Conservation (phyloP, 192 early-diverging fungal genomes). For the Gigaspora rosea region DNA sequence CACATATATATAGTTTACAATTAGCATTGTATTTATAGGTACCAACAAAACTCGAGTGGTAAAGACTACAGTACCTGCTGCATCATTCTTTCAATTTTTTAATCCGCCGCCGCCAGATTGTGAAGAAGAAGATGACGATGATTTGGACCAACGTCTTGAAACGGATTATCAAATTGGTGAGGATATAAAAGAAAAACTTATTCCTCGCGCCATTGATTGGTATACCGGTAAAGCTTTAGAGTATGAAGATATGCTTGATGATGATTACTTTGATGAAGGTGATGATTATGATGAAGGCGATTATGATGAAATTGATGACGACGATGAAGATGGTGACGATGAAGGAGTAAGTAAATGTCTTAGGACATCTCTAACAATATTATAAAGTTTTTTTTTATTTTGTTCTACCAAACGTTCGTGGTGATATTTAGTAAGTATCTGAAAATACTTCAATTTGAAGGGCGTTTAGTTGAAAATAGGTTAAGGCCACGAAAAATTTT, state of each 20-base stretch:
- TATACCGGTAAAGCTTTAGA: conserved; percentile 97
- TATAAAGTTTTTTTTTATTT: conserved; percentile 5
- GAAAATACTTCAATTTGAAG: background rate
- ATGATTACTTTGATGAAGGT: conserved; percentile 32
- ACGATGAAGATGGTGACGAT: conserved; percentile 47
- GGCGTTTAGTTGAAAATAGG: background rate
- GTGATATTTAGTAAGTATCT: background rate
- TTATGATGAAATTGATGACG: conserved; percentile 43
- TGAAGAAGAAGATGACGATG: conserved; percentile 71
- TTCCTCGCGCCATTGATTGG: conserved; percentile 96
- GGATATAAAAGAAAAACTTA: conserved; percentile 97
- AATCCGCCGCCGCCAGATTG: conserved; percentile 80
- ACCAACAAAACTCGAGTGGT: conserved; percentile 98
- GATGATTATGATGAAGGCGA: conserved; percentile 44
- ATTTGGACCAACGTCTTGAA: conserved; percentile 87
- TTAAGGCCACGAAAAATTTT: background rate
- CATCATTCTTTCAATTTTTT: conserved; percentile 99
- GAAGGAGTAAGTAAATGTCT: conserved; percentile 27
- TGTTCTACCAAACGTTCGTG: background rate
- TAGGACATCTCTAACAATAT: background rate
- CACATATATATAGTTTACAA: background rate
- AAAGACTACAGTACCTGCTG: conserved; percentile 94
- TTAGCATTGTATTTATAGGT: conserved; percentile 40
- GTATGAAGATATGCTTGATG: conserved; percentile 62
- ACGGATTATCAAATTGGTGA: conserved; percentile 96